A percentile compares a stretch with the other conserved stretches of the same genome.
These are phyloP conservation scores for Trypanosomatidae sp. DNA, from an alignment of 208 protist genomes.

Conservation along the genomic window DNA sequence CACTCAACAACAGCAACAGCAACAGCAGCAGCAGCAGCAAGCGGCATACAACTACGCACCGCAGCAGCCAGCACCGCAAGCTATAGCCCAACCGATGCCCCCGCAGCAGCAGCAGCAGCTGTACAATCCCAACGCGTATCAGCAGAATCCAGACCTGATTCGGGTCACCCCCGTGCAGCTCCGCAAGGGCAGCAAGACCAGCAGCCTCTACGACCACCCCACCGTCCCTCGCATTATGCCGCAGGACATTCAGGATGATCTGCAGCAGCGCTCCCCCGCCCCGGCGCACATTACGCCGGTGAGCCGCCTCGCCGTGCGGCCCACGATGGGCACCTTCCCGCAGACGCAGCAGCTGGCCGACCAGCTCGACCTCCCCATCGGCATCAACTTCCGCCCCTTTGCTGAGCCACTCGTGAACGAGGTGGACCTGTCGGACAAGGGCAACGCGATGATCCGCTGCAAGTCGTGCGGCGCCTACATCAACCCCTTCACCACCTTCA, in stretches of 20 bases:
- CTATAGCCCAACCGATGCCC: constrained; percentile 17
- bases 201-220: constrained; percentile 48
- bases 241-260: constrained; percentile 58
- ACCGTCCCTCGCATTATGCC: constrained; percentile 73
- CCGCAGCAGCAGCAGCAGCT: constrained; percentile 8
- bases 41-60: too few species aligned
- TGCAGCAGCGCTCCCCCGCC: constrained; percentile 31
- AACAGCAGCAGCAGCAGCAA: too few species aligned
- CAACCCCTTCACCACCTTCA: constrained; percentile 97
- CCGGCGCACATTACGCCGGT: constrained; percentile 51
- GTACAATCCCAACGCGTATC: too few species aligned
- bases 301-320: constrained; percentile 49
- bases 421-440: constrained; percentile 67
- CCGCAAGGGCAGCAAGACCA: constrained; percentile 19
- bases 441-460: constrained; percentile 81
- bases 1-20: too few species aligned
- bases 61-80: not conserved
- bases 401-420: constrained; percentile 54
- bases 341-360: constrained; percentile 56
- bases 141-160: constrained; percentile 23
- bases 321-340: constrained; percentile 67
- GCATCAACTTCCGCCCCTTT: constrained; percentile 78
- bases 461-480: constrained; percentile 95
- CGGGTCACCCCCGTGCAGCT: constrained; percentile 23
- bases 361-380: constrained; percentile 64